Percentiles rank a stretch among this genome's conserved stretches.
phyloP scores from a whole-genome alignment of 768 basidiomycete species.

The Suillus cothurnatus region DNA sequence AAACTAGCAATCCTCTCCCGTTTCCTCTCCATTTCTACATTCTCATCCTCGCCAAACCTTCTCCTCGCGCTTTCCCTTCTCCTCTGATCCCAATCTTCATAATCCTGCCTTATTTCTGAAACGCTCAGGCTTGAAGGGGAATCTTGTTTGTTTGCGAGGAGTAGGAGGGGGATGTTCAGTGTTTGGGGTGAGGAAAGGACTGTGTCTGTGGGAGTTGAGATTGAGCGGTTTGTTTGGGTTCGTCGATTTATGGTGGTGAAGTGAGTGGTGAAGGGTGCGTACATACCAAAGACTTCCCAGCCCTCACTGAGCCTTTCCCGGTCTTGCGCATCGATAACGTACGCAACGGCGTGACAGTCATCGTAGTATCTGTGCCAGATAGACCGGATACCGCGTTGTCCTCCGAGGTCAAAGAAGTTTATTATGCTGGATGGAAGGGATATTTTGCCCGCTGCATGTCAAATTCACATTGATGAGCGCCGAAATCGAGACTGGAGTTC shows the following conservation, averaged over 20 bases:
- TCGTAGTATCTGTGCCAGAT: constrained; percentile 97
- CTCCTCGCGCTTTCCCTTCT: constrained; percentile 68
- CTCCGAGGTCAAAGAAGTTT: constrained; percentile 88
- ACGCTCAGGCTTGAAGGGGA: constrained; percentile 77
- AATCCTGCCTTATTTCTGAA: constrained; percentile 87
- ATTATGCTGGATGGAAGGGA: constrained; percentile 91
- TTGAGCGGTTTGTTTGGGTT: constrained; percentile 4
- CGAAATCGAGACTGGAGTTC: neutral
- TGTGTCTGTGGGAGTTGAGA: constrained; percentile 50
- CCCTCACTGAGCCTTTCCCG: constrained; percentile 87
- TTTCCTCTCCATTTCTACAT: constrained; percentile 45
- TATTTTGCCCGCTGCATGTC: constrained; percentile 80
- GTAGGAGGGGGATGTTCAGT: constrained; percentile 84
- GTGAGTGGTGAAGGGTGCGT: neutral
- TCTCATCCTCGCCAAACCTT: constrained; percentile 51
- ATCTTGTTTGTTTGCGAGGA: constrained; percentile 98
- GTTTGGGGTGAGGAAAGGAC: constrained; percentile 91
- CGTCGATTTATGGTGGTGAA: constrained; percentile 14
- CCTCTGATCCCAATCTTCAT: constrained; percentile 83
- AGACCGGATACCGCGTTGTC: constrained; percentile 88
- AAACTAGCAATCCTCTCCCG: constrained; percentile 70
- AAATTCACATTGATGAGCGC: neutral
- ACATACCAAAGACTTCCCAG: constrained; percentile 96
- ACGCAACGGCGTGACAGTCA: constrained; percentile 96
- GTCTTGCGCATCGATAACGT: constrained; percentile 93